Evolutionary conservation across 2,329 filamentous ascomycete species (phyloP).

Genomic region (Hypoxylon sp.): DNA sequence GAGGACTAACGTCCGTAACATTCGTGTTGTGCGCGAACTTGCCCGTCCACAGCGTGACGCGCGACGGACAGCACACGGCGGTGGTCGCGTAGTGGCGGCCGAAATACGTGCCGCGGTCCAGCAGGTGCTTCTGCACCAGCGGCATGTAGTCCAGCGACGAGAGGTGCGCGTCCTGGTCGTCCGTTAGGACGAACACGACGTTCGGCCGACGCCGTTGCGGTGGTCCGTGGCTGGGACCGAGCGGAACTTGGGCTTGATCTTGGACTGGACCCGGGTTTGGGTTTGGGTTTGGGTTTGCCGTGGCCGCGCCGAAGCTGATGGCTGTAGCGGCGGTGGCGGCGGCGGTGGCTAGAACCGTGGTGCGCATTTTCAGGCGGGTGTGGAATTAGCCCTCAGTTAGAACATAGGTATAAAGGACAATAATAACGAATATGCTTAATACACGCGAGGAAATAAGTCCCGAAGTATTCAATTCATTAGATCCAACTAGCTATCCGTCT

Average conservation of each 20-base stretch:
- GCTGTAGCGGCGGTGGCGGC: constrained; percentile 10
- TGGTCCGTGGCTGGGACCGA: not conserved
- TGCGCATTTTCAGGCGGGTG: constrained; percentile 25
- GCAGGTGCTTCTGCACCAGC: constrained; percentile 62
- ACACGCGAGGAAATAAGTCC: not conserved
- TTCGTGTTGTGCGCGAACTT: constrained; percentile 73
- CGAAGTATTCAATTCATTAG: not conserved
- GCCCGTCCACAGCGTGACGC: constrained; percentile 70
- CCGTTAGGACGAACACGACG: constrained; percentile 71
- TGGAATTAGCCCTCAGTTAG: not conserved
- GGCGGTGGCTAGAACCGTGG: constrained; percentile 8
- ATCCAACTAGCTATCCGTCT: not conserved
- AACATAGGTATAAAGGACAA: not conserved
- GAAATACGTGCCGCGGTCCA: constrained; percentile 66
- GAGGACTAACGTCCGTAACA: constrained; percentile 64
- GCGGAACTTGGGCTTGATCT: constrained; percentile 17
- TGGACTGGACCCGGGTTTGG: constrained; percentile 31
- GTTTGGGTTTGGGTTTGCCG: not conserved
- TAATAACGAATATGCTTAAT: not conserved
- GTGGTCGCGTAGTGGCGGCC: constrained; percentile 67
- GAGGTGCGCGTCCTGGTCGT: constrained; percentile 71
- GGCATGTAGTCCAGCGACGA: constrained; percentile 68
- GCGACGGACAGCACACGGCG: constrained; percentile 54
- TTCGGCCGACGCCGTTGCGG: constrained; percentile 55
- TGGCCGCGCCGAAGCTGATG: constrained; percentile 14